Evolutionary conservation across 2,329 filamentous ascomycete species (phyloP), one percentile per base, ranked within the genome.

Genomic region (Cladophialophora bantiana): DNA sequence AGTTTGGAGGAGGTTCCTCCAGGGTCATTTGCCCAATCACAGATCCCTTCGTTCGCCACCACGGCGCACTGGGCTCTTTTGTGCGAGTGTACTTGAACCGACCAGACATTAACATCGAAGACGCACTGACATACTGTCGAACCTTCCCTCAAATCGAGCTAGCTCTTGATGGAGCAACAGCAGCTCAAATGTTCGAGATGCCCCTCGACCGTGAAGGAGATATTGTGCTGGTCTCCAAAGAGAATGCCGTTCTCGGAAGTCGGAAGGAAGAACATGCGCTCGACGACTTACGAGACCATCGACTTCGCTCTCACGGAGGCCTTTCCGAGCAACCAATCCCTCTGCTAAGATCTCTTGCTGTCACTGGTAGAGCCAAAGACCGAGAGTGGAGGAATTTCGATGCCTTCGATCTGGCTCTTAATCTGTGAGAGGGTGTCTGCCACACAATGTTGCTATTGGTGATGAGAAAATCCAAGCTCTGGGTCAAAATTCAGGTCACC

Each of bases 1-100:
- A 74, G 40, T 81, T 77, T 59, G 76, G 76, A 0, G 7, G 63
- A 1, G 72, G 70, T 6, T 73, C 69, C 35, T 75, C 77, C 1
- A 73, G 79, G 42, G 78, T 82, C 9, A 81, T 82, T 40, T 82
- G 80, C 59, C 79, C 80, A 2, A 82, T 82, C 50, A 76, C 80
- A 0, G 80, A 82, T 64, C 79, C 79, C 0, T 82, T 82, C 64
- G 79, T 82, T 15, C 73, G 74, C 45, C 79, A 82, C 65, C 80
- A 82, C 68, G 80, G 80, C 9, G 80, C 80, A 1, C 73, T 82
- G 12, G 80, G 80, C 0, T 76, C 74, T 0, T 82, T 82, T 67
- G 80, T 82, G 4, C 76, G 80, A 6, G 78, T 81, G 6, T 75
- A 82, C 68, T 61, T 81, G 42, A 59, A 59, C 4, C 61, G 70